Evolutionary conservation across 1,284 basidiomycete genomes (phyloP), one percentile per base, ranked within the genome.

Genomic region (Xanthoconium separans): DNA sequence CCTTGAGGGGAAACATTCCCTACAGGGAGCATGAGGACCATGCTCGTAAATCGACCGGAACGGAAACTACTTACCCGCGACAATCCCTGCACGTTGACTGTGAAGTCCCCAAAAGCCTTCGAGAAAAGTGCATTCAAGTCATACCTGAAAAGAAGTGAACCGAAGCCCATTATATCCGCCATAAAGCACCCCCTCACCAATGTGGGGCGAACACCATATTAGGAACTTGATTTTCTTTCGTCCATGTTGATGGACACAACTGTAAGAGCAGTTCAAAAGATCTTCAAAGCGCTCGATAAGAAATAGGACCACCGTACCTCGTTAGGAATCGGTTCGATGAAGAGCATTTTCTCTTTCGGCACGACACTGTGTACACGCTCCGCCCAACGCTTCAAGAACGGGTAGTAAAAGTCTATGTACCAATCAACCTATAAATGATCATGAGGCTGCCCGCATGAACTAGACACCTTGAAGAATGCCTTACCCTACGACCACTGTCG

Each of bases 141-240:
- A 64, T 98, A 97, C 90, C 89, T 92, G 54, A n/a, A 18, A 6
- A 31, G n/a, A 37, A n/a, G 40, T 49, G 30, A 56, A 47, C 37
- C 39, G 3, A n/a, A 48, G 20, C 8, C 8, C 7, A 44, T 12
- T 29, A 11, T 6, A 10, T 30, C 37, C 2, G 47, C 7, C 36
- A 13, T 10, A 41, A 18, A 46, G 12, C 6, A n/a, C 1, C 64
- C 1, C 64, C 77, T 58, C 59, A 90, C 93, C 93, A 97, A 66
- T 98, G 95, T 2, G 95, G 94, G 0, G 92, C 87, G 62, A 85
- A 95, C 6, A 96, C 85, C 79, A 97, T 85, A 60, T 93, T 91
- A 0, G 75, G 66, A 6, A 88, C 78, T 41, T 82, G 81, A 36
- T 78, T 74, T 42, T 85, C 80, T 24, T 74, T 61, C 0, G 85